phyloP scores from a whole-genome alignment of 2,329 filamentous ascomycete species.

The Drechslerella stenobrocha region DNA sequence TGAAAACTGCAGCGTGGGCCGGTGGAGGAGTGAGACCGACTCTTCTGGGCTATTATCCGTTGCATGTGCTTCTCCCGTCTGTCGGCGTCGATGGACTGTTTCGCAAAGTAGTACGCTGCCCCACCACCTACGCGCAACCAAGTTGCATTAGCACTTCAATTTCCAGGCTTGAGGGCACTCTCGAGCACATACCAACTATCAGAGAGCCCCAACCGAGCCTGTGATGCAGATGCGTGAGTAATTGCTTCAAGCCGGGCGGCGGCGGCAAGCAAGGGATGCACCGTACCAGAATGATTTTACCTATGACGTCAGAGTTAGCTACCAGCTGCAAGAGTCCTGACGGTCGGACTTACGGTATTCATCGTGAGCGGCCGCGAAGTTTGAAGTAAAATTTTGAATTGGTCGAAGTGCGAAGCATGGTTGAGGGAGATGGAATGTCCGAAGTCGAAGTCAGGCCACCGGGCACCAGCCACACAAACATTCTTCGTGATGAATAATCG shows the following conservation, averaged over 20 bases:
- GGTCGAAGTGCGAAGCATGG: slow-evolving; percentile 18
- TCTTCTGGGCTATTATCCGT: slow-evolving; percentile 66
- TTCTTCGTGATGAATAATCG: slow-evolving; percentile 5
- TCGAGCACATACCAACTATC: slow-evolving; percentile 68
- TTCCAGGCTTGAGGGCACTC: no score
- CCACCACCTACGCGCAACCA: slow-evolving; percentile 68
- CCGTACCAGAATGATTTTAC: slow-evolving; percentile 69
- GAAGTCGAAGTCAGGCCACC: slow-evolving; percentile 46
- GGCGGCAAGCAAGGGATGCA: slow-evolving; percentile 27
- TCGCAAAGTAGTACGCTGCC: slow-evolving; percentile 93
- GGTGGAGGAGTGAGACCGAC: slow-evolving; percentile 14
- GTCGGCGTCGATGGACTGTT: slow-evolving; percentile 89
- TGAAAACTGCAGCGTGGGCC: slow-evolving; percentile 19
- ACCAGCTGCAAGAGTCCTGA: neutral
- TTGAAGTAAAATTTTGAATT: slow-evolving; percentile 9
- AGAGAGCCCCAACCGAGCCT: slow-evolving; percentile 93
- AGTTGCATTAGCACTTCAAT: slow-evolving; percentile 11
- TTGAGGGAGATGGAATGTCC: neutral
- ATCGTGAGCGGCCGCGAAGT: slow-evolving; percentile 55
- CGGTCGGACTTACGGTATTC: slow-evolving; percentile 61
- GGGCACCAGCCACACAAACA: slow-evolving; percentile 29
- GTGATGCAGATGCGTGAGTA: slow-evolving; percentile 19
- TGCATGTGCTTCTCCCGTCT: slow-evolving; percentile 72
- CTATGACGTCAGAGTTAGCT: slow-evolving; percentile 56
- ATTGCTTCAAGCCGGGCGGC: slow-evolving; percentile 14